Evolutionary conservation across 228 moss, liverwort and hornwort species (phyloP).

Genomic region (Sphagnum fallax): DNA sequence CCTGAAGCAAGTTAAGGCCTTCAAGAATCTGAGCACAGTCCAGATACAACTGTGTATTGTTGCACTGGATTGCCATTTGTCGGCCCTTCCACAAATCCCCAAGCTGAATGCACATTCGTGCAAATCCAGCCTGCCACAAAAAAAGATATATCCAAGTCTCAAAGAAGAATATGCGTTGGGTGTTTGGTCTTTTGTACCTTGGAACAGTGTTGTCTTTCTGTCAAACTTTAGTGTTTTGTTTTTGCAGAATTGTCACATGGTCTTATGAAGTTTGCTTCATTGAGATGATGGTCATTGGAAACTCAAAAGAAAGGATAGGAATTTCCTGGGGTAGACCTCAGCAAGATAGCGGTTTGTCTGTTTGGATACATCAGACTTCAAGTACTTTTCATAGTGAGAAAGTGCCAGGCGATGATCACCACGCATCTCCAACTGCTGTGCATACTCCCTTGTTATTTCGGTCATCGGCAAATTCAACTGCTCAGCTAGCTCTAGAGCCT

Average conservation of each 20-base stretch:
- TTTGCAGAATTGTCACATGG: not conserved
- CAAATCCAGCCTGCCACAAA: constrained; percentile 45
- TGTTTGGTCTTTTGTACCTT: too few species aligned
- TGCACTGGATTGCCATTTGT: constrained; percentile 46
- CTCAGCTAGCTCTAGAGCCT: constrained; percentile 36
- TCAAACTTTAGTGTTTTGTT: not conserved
- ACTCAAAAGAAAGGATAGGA: not conserved
- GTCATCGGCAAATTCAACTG: constrained; percentile 18
- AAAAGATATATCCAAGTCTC: not conserved
- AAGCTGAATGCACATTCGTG: constrained; percentile 58
- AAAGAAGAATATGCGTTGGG: too few species aligned
- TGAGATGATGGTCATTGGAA: not conserved
- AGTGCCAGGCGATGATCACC: constrained; percentile 57
- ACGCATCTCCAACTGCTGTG: constrained; percentile 42
- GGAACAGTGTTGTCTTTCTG: too few species aligned
- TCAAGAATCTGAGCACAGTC: constrained; percentile 63
- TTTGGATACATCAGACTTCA: constrained; percentile 12
- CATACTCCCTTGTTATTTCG: constrained; percentile 39
- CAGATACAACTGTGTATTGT: constrained; percentile 37
- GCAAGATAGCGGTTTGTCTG: constrained; percentile 2
- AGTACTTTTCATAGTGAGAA: constrained; percentile 36
- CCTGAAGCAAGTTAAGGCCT: constrained; percentile 47
- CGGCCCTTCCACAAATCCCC: constrained; percentile 93
- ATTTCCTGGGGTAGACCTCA: not conserved
- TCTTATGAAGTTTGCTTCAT: not conserved